Conservation (phyloP, 139 green algal species). For the Parachlorella kessleri region DNA sequence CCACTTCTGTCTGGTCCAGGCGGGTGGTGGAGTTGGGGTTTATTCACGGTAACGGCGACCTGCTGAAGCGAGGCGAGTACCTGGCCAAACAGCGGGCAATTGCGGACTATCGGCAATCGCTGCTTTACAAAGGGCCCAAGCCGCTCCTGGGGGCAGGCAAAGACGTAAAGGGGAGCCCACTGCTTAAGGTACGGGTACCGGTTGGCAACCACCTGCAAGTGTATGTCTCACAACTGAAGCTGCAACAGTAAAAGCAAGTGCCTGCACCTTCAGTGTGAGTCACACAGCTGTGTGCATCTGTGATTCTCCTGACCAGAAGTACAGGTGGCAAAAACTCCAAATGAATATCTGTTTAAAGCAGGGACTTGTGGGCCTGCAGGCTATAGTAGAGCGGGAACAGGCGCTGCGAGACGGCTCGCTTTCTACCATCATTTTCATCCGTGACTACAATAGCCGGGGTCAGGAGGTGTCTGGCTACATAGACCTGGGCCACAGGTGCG, state of each 20-base stretch:
- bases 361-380: conserved; percentile 56
- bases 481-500: conserved; percentile 72
- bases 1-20: too few species aligned
- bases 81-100: conserved; percentile 75
- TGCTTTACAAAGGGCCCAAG: conserved; percentile 77
- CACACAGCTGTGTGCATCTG: too few species aligned
- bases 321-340: too few species aligned
- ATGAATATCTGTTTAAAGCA: too few species aligned
- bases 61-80: conserved; percentile 90
- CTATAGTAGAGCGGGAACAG: conserved; percentile 75
- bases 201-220: too few species aligned
- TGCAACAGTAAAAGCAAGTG: too few species aligned
- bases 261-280: too few species aligned
- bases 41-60: conserved; percentile 81
- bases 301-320: too few species aligned
- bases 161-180: conserved; percentile 62
- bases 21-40: conserved; percentile 82
- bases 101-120: conserved; percentile 63
- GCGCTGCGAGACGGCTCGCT: conserved; percentile 86
- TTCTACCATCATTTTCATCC: conserved; percentile 90
- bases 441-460: conserved; percentile 76
- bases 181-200: conserved; percentile 69
- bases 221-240: too few species aligned
- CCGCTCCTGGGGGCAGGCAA: conserved; percentile 75
- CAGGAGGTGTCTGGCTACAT: conserved; percentile 90